A percentile compares a stretch with the other conserved stretches of the same genome.
Evolutionary conservation across 2,329 filamentous ascomycete species (phyloP).

Genomic region (Aureobasidium pullulans): DNA sequence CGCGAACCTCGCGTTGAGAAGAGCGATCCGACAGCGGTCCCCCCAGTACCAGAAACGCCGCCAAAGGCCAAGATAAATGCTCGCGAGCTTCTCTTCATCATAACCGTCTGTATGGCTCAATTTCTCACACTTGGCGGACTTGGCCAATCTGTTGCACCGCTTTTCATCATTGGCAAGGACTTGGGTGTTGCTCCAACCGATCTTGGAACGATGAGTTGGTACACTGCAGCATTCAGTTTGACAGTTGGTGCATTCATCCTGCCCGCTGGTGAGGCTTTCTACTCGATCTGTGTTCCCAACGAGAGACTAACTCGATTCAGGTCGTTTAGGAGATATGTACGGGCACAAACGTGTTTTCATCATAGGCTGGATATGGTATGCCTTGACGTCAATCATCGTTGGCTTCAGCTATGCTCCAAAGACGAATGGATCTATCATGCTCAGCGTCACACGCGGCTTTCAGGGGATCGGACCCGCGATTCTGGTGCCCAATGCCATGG

Average conservation of each 20-base stretch:
- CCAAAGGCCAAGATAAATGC: not conserved
- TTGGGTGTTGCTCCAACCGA: conserved; percentile 35
- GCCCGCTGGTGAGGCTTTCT: conserved; percentile 25
- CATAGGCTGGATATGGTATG: conserved; percentile 34
- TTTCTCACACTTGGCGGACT: conserved; percentile 16
- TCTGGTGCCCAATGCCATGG: conserved; percentile 31
- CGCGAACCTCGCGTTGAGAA: not conserved
- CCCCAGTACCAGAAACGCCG: not conserved
- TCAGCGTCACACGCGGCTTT: conserved; percentile 32
- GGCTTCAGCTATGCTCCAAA: conserved; percentile 32
- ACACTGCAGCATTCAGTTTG: conserved; percentile 36
- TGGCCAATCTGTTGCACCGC: conserved; percentile 28
- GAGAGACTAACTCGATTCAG: not conserved
- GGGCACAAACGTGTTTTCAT: conserved; percentile 36
- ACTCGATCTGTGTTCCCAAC: not conserved
- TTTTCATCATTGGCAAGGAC: conserved; percentile 39
- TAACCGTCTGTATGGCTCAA: conserved; percentile 16
- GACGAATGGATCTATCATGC: conserved; percentile 23
- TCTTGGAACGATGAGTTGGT: conserved; percentile 35
- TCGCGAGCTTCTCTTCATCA: conserved; percentile 14
- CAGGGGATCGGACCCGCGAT: conserved; percentile 34
- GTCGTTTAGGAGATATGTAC: conserved; percentile 37
- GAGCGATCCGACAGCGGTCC: not conserved
- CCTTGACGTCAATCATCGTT: conserved; percentile 32
- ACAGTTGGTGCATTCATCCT: conserved; percentile 41